Evolutionary conservation across 2,329 filamentous ascomycete genomes (phyloP).

Genomic region (Byssoonygena ceratinophila): DNA sequence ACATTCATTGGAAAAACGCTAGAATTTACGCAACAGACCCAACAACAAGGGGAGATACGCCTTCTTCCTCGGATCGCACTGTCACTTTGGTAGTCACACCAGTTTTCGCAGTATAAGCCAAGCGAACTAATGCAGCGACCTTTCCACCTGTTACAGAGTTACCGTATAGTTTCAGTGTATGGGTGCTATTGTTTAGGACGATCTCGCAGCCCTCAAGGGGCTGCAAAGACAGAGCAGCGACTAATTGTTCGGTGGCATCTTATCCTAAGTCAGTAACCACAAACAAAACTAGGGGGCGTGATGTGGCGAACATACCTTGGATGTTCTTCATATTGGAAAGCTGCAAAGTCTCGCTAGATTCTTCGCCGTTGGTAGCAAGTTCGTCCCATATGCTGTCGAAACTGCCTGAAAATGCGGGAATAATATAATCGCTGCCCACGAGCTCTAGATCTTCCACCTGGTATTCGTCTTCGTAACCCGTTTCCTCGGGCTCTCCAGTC

Average conservation of each 20-base stretch:
- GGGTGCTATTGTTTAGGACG: constrained; percentile 74
- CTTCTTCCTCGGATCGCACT: constrained; percentile 83
- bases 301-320: constrained; percentile 49
- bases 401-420: constrained; percentile 86
- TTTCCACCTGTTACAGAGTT: constrained; percentile 87
- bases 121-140: constrained; percentile 76
- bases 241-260: constrained; percentile 89
- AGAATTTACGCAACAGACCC: constrained; percentile 62
- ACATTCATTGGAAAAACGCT: constrained; percentile 14
- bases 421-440: constrained; percentile 81
- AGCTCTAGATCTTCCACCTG: constrained; percentile 90
- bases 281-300: not conserved
- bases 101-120: constrained; percentile 86
- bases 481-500: constrained; percentile 83
- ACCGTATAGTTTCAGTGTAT: constrained; percentile 89
- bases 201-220: constrained; percentile 91
- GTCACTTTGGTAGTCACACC: constrained; percentile 95
- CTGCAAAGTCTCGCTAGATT: constrained; percentile 83
- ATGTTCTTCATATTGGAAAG: constrained; percentile 84
- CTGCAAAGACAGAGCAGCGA: constrained; percentile 77
- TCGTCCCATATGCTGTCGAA: constrained; percentile 96
- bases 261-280: constrained; percentile 22
- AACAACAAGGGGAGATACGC: constrained; percentile 73
- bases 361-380: constrained; percentile 75
- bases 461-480: constrained; percentile 94